Evolutionary conservation across 352 stramenopile genomes (phyloP), one percentile per base, ranked within the genome.

Genomic region (Phytopythium mirpurense): DNA sequence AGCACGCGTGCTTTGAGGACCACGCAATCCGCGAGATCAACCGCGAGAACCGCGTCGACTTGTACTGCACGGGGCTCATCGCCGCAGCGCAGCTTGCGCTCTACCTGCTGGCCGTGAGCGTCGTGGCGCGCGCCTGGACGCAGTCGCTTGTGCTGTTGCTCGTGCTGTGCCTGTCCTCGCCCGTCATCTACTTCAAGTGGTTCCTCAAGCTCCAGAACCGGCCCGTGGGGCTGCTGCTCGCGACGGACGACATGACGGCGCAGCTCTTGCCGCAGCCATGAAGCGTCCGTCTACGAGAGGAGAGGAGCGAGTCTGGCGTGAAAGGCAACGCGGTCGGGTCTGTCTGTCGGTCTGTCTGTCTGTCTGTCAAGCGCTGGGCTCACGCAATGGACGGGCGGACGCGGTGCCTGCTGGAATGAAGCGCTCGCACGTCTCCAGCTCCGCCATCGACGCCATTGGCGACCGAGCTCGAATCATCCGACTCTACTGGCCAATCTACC

Each of bases 181-280:
- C 80, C 2, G 29, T 83, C 16, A 86, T 90, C 42, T 88, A 87
- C 63, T 70, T 76, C n/a, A 83, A 90, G 47, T 90, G 80, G 80
- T 90, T 83, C 54, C 62, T 72, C 19, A 79, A 88, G 53, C 61
- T 90, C 36, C 65, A 83, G 59, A 70, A 83, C 54, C 69, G 64
- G 5, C 73, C 78, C 8, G 66, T 85, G 11, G 74, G 72, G 35
- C 54, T 86, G 7, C 58, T 51, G 29, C 27, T 29, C 24, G 44
- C 16, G 14, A 16, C 65, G 27, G 81, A 74, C 35, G 77, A 86
- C 43, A 56, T 80, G 23, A 66, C 81, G 24, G 60, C 50, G 18
- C 69, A 76, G 40, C 59, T 87, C 24, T 51, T 87, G 37, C 60
- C 59, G 27, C 62, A 55, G 55, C 59, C 57, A 32, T 49, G 21